These are phyloP conservation scores for Thermothelomyces thermophilus DNA, from an alignment of 2,329 filamentous ascomycete genomes.

Conservation along the genomic window DNA sequence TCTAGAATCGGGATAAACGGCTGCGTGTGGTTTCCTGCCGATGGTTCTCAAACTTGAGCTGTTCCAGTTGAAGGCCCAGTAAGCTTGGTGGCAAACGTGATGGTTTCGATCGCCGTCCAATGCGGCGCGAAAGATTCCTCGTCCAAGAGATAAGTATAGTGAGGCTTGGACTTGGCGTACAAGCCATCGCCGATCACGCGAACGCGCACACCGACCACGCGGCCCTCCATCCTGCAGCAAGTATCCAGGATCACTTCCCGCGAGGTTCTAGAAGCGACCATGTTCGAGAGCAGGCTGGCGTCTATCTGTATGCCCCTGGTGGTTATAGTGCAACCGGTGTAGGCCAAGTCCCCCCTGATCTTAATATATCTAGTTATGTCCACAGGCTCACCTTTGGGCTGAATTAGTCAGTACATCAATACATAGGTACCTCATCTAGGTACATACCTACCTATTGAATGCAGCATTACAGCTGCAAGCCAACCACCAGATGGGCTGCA, in stretches of 20 bases:
- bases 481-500: too few relatives aligned
- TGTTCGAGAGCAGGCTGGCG: not conserved
- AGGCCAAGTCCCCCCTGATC: not conserved
- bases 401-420: too few relatives aligned
- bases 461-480: too few relatives aligned
- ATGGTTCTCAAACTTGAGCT: too few relatives aligned
- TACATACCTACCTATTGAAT: too few relatives aligned
- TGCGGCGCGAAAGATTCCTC: too few relatives aligned
- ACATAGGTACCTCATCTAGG: too few relatives aligned
- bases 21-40: too few relatives aligned
- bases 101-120: not conserved
- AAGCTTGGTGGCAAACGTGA: not conserved
- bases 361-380: not conserved
- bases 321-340: slow-evolving; percentile 2
- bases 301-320: slow-evolving; percentile 1
- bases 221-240: not conserved
- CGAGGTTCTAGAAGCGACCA: not conserved
- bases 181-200: slow-evolving; percentile 3
- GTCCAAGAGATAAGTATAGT: not conserved
- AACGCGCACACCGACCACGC: not conserved
- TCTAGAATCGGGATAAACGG: too few relatives aligned
- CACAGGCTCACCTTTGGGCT: too few relatives aligned
- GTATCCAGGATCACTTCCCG: not conserved
- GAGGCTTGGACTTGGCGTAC: not conserved
- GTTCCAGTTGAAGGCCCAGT: not conserved